Percentiles rank a stretch among this genome's conserved stretches.
These are phyloP conservation scores for Kwoniella heveanensis DNA, from an alignment of 768 basidiomycete genomes.

Conservation along the genomic window DNA sequence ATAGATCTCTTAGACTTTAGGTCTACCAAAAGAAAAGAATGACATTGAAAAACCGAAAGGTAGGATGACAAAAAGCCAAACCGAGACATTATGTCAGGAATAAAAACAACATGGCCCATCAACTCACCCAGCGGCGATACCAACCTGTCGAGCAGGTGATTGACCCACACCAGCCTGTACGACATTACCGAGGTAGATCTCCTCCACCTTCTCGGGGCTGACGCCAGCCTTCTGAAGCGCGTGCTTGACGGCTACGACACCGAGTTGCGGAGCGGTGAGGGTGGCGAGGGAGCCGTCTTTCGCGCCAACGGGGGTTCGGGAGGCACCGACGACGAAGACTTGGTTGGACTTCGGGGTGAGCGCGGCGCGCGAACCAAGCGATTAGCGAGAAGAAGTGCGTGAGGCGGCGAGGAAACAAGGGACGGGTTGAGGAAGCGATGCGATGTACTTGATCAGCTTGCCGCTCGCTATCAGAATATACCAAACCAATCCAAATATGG, in stretches of 20 bases:
- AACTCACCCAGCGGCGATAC: conserved; percentile 73
- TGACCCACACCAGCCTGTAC: conserved; percentile 97
- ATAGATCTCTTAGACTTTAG: no score
- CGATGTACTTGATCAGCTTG: no score
- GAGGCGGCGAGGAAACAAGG: no score
- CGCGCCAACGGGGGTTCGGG: conserved; percentile 90
- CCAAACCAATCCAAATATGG: no score
- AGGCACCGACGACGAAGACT: conserved; percentile 77
- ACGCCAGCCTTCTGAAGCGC: conserved; percentile 79
- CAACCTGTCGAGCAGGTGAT: conserved; percentile 96
- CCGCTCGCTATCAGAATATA: no score
- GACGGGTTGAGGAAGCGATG: no score
- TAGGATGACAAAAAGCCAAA: no score
- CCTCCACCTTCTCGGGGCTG: conserved; percentile 81
- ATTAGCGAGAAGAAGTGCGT: no score
- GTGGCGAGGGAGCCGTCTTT: conserved; percentile 86
- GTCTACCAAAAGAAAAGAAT: no score
- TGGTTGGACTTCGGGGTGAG: conserved; percentile 9
- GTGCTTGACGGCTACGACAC: conserved; percentile 82
- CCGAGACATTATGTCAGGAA: not conserved
- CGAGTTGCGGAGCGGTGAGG: conserved; percentile 88
- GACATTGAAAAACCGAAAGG: no score
- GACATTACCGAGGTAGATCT: conserved; percentile 96
- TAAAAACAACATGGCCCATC: not conserved
- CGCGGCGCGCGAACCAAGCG: not conserved